Percentiles rank a stretch among this genome's conserved stretches.
These are phyloP conservation scores for Endocladia muricata DNA, from an alignment of 31 red algal genomes.

Conservation along the genomic window DNA sequence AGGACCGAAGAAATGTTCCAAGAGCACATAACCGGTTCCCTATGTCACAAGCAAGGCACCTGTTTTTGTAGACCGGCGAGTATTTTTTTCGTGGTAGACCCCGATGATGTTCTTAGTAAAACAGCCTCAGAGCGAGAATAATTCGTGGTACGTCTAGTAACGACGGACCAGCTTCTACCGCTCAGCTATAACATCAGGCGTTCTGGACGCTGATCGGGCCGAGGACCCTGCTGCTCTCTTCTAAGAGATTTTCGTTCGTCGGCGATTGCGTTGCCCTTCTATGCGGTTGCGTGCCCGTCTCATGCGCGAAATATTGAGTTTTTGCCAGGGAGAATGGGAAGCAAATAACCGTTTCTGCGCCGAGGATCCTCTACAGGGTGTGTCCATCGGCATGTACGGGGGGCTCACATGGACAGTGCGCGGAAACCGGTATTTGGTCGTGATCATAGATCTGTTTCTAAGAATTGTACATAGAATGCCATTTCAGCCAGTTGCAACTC, in stretches of 20 bases:
- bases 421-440: constrained; percentile 8
- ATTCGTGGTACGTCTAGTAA: background rate
- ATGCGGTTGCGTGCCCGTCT: background rate
- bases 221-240: background rate
- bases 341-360: background rate
- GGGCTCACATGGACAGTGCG: background rate
- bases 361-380: background rate
- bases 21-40: background rate
- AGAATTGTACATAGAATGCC: background rate
- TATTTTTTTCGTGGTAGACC: background rate
- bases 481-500: background rate
- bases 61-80: background rate
- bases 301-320: background rate
- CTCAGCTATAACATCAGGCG: background rate
- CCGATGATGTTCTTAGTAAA: background rate
- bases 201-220: background rate
- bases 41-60: background rate
- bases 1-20: background rate
- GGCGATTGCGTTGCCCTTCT: background rate
- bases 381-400: constrained; percentile 24
- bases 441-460: background rate
- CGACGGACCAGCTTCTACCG: background rate
- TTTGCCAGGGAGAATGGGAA: background rate
- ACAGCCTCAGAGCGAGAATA: background rate
- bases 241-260: background rate